These are phyloP conservation scores for Fraxinus albicans DNA, from an alignment of 305 asterid species.

Conservation along the genomic window DNA sequence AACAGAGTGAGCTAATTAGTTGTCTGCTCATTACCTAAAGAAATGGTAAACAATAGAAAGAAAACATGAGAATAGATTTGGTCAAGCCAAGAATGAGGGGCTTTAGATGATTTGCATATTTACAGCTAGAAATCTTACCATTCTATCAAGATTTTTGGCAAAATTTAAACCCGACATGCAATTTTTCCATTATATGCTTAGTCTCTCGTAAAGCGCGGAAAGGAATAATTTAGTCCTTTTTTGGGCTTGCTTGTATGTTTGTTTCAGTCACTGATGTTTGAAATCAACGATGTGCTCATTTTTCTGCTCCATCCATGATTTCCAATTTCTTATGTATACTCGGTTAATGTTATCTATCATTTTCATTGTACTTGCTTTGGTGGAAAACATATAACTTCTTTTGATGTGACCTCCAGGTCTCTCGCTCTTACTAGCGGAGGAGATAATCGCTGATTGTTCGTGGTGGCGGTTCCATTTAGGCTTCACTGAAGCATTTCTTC, in stretches of 20 bases:
- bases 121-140: not conserved
- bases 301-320: not conserved
- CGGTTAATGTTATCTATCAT: not conserved
- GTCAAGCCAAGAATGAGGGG: not conserved
- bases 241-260: not conserved
- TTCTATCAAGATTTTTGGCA: not conserved
- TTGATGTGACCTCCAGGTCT: conserved; percentile 44
- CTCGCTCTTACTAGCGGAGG: conserved; percentile 42
- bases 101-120: not conserved
- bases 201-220: not conserved
- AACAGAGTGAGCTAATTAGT: not conserved
- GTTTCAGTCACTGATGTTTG: not conserved
- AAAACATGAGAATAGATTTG: not conserved
- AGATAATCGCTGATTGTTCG: conserved; percentile 43
- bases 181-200: not conserved
- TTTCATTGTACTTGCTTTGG: not conserved
- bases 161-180: not conserved
- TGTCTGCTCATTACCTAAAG: not conserved
- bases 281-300: not conserved
- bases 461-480: conserved; percentile 28
- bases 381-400: conserved; percentile 9
- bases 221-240: not conserved
- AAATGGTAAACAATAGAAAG: not conserved
- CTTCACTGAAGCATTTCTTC: conserved; percentile 19
- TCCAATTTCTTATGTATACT: not conserved